Percentiles rank a stretch among this genome's conserved stretches.
These are phyloP conservation scores for Prunus armeniaca DNA, from an alignment of 306 rosid species.

Conservation along the genomic window DNA sequence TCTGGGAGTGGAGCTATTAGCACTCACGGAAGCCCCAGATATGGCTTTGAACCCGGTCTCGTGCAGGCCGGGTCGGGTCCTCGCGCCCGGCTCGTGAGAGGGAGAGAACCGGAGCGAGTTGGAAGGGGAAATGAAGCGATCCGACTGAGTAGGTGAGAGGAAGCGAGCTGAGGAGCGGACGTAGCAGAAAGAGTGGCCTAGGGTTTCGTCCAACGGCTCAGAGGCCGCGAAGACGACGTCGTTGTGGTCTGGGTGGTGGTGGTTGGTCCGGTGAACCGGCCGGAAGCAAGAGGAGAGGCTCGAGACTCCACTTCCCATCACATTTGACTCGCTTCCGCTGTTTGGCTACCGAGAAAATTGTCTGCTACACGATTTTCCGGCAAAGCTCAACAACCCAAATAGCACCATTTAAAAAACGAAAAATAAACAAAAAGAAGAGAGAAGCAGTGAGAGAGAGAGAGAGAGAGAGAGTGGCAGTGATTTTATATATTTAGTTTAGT, in stretches of 20 bases:
- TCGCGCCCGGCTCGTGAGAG: constrained; percentile 39
- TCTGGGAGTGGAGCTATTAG: constrained; percentile 75
- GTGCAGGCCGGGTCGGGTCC: constrained; percentile 49
- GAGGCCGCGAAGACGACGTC: constrained; percentile 48
- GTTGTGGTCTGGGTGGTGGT: constrained; percentile 16
- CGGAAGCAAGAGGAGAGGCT: constrained; percentile 63
- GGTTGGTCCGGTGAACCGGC: constrained; percentile 45
- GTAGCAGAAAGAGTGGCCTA: constrained; percentile 96
- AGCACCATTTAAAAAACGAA: constrained; percentile 14
- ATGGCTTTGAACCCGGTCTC: constrained; percentile 79
- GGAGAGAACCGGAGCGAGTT: constrained; percentile 86
- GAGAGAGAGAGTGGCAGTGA: constrained; percentile 17
- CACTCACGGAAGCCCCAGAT: constrained; percentile 97
- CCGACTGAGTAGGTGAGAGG: constrained; percentile 69
- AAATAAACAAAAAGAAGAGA: background rate
- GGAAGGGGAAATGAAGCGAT: constrained; percentile 84
- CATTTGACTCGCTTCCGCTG: constrained; percentile 55
- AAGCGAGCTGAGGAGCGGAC: constrained; percentile 88
- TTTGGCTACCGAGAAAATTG: constrained; percentile 36
- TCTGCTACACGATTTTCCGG: constrained; percentile 39
- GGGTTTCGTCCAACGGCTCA: constrained; percentile 88
- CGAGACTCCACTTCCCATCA: constrained; percentile 89
- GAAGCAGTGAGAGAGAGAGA: background rate
- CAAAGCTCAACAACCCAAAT: constrained; percentile 28
- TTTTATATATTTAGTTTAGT: constrained; percentile 17